Conservation (phyloP, 306 rosid species). For the Rubus parviflorus region DNA sequence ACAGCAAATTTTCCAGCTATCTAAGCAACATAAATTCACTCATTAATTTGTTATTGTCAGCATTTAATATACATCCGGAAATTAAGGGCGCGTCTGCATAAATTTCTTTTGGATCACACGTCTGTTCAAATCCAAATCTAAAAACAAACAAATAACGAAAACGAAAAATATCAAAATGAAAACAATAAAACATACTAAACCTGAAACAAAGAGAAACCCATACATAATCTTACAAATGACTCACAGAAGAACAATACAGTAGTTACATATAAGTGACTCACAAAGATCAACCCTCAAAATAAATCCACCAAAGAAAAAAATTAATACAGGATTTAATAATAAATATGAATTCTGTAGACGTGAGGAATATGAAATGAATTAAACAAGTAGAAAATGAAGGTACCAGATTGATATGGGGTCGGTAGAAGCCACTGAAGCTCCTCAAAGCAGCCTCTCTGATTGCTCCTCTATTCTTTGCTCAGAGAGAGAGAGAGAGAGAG, state of each 20-base stretch:
- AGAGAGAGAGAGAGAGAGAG: background rate
- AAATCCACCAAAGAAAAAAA: background rate
- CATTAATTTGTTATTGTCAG: background rate
- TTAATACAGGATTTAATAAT: background rate
- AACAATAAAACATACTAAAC: background rate
- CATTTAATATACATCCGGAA: background rate
- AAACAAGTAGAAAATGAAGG: slow-evolving; percentile 4
- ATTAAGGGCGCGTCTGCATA: background rate
- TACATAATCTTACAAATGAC: background rate
- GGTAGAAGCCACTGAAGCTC: background rate
- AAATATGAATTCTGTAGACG: background rate
- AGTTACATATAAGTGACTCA: background rate
- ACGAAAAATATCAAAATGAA: background rate
- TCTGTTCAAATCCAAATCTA: background rate
- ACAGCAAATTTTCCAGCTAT: slow-evolving; percentile 12
- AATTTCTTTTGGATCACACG: background rate
- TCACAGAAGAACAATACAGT: background rate
- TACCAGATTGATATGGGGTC: background rate
- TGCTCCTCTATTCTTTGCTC: background rate
- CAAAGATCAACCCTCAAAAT: background rate
- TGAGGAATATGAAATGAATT: background rate
- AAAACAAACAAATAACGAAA: background rate
- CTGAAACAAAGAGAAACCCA: background rate
- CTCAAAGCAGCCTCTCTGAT: background rate
- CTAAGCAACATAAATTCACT: background rate